Percentiles rank a stretch among this genome's conserved stretches.
These are phyloP conservation scores for Stagonosporopsis rhizophila DNA, from an alignment of 2,329 filamentous ascomycete species.

Conservation along the genomic window DNA sequence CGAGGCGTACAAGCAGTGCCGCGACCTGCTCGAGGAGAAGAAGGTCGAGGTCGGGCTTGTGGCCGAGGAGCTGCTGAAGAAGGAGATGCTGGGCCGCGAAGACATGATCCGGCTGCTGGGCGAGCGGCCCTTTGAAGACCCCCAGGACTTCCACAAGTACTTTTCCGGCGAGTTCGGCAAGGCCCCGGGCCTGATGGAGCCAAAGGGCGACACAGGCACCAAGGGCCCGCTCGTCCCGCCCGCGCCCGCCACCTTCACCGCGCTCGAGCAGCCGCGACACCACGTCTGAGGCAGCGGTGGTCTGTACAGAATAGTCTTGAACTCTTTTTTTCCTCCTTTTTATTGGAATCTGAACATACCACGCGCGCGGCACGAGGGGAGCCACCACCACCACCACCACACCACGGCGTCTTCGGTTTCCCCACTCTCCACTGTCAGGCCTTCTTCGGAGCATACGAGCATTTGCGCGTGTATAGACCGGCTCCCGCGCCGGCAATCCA, in stretches of 20 bases:
- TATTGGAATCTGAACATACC: no score
- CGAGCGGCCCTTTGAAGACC: slow-evolving; percentile 81
- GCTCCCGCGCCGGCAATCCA: no score
- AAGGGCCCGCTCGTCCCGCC: slow-evolving; percentile 48
- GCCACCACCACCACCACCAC: no score
- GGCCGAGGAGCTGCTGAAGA: slow-evolving; percentile 88
- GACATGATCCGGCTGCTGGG: slow-evolving; percentile 91
- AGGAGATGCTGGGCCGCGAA: slow-evolving; percentile 90
- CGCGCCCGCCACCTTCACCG: slow-evolving; percentile 32
- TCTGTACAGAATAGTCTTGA: no score
- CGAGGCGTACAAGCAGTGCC: slow-evolving; percentile 90
- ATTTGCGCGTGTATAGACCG: no score
- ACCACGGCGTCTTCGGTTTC: no score
- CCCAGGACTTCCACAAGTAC: slow-evolving; percentile 92
- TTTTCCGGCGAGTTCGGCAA: slow-evolving; percentile 62
- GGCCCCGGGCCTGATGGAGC: slow-evolving; percentile 44
- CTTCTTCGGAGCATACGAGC: no score
- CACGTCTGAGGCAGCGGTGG: not conserved
- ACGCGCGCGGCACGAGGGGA: no score
- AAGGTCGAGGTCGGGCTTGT: slow-evolving; percentile 87
- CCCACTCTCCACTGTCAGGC: no score
- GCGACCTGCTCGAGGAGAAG: slow-evolving; percentile 80
- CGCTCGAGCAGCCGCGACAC: slow-evolving; percentile 13
- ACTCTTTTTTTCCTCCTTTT: no score
- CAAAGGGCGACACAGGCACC: slow-evolving; percentile 40